Percentiles rank a stretch among this genome's conserved stretches.
phyloP scores from a whole-genome alignment of 768 basidiomycete species.

The Podaxis pistillaris region DNA sequence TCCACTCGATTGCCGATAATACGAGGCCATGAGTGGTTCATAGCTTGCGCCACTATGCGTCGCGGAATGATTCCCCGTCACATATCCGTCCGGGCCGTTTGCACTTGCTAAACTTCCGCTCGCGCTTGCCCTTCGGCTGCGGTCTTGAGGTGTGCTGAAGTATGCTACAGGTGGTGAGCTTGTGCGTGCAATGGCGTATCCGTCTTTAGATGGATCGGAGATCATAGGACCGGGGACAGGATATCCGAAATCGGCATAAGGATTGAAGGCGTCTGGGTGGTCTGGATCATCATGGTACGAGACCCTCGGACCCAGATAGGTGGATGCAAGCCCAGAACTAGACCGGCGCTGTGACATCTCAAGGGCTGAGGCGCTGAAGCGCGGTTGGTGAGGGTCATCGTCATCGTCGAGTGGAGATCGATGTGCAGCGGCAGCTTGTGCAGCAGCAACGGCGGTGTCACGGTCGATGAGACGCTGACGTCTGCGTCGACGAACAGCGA shows the following conservation, averaged over 20 bases:
- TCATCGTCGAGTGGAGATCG: conserved; percentile 69
- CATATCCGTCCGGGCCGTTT: conserved; percentile 7
- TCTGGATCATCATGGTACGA: conserved; percentile 17
- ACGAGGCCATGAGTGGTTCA: conserved; percentile 24
- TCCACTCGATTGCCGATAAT: conserved; percentile 23
- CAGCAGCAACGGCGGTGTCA: conserved; percentile 70
- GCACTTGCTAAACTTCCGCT: conserved; percentile 15
- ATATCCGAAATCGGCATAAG: conserved; percentile 47
- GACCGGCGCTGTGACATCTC: conserved; percentile 41
- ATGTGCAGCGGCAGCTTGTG: conserved; percentile 66
- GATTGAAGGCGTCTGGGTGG: conserved; percentile 38
- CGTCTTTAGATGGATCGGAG: conserved; percentile 30
- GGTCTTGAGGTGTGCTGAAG: conserved; percentile 27
- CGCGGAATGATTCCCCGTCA: conserved; percentile 12
- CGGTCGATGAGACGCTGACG: conserved; percentile 61
- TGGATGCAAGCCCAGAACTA: conserved; percentile 32
- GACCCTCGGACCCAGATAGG: not conserved
- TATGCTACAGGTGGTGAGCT: conserved; percentile 38
- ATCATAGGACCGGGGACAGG: conserved; percentile 43
- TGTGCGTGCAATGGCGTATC: conserved; percentile 28
- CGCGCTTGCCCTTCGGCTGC: conserved; percentile 16
- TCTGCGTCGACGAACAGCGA: conserved; percentile 66
- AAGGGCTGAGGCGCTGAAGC: not conserved
- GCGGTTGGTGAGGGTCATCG: conserved; percentile 34
- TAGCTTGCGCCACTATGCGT: conserved; percentile 20